These are phyloP conservation scores for Cercospora sp. DNA, from an alignment of 2,329 filamentous ascomycete genomes.

Conservation along the genomic window DNA sequence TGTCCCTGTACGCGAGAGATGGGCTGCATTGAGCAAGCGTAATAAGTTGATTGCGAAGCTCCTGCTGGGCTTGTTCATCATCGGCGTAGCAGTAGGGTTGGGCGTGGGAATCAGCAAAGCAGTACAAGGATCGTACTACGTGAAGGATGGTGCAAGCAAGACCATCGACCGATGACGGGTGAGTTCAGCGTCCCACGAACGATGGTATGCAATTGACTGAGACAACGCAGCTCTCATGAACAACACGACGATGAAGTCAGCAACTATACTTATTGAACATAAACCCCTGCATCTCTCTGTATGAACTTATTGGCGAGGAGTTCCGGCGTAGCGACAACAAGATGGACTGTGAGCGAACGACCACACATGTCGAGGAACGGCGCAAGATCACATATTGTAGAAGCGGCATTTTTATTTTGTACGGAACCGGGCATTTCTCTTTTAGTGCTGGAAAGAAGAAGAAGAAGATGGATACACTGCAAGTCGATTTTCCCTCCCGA, in stretches of 20 bases:
- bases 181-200: not conserved
- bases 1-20: slow-evolving; percentile 32
- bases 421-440: not conserved
- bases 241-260: slow-evolving; percentile 5
- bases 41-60: slow-evolving; percentile 50
- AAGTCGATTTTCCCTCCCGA: not conserved
- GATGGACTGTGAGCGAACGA: not conserved
- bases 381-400: not conserved
- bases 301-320: slow-evolving; percentile 11
- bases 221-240: not conserved
- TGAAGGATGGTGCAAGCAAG: slow-evolving; percentile 37
- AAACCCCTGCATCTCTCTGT: slow-evolving; percentile 1
- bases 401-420: not conserved
- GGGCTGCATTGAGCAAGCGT: slow-evolving; percentile 45
- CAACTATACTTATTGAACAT: not conserved
- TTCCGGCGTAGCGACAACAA: not conserved
- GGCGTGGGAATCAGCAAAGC: slow-evolving; percentile 52
- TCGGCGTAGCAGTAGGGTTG: slow-evolving; percentile 50
- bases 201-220: not conserved
- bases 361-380: not conserved
- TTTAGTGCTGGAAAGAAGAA: not conserved
- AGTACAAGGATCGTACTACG: slow-evolving; percentile 51
- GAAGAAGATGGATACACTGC: not conserved
- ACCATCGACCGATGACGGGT: slow-evolving; percentile 13
- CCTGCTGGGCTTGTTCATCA: slow-evolving; percentile 46